These are phyloP conservation scores for Tulasnella sp. DNA, from an alignment of 768 basidiomycete genomes.

Conservation along the genomic window DNA sequence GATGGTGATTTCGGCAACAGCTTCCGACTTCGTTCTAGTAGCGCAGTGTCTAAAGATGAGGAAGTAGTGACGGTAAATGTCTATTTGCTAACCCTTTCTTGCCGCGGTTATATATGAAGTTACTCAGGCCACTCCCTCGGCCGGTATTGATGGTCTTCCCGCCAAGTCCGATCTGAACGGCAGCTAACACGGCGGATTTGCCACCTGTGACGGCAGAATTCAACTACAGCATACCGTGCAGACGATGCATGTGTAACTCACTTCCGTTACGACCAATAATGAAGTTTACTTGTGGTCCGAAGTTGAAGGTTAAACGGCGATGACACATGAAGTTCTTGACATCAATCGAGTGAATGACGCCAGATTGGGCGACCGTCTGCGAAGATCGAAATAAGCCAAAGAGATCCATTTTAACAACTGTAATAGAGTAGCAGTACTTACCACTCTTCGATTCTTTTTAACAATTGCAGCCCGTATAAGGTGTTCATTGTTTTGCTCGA, in stretches of 20 bases:
- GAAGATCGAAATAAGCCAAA: no score
- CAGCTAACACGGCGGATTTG: constrained; percentile 88
- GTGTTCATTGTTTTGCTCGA: no score
- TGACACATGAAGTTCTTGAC: constrained; percentile 97
- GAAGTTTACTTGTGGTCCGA: constrained; percentile 93
- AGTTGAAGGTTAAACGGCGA: constrained; percentile 62
- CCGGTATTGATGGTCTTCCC: constrained; percentile 89
- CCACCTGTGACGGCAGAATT: constrained; percentile 44
- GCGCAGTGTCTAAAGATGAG: background rate
- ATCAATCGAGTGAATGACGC: constrained; percentile 75
- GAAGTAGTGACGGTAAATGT: background rate
- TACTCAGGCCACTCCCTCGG: constrained; percentile 69
- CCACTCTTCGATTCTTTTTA: constrained; percentile 38
- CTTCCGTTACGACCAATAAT: constrained; percentile 97
- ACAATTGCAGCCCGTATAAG: no score
- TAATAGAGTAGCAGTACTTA: constrained; percentile 22
- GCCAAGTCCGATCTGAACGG: constrained; percentile 83
- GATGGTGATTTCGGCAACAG: constrained; percentile 61
- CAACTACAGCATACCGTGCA: background rate
- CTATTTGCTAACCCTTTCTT: constrained; percentile 33
- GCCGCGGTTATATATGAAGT: constrained; percentile 76
- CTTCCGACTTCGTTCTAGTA: no score
- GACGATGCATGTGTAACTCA: constrained; percentile 36
- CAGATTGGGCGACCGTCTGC: constrained; percentile 71
- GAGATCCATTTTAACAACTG: background rate